phyloP scores from a whole-genome alignment of 2,329 filamentous ascomycete genomes.

The Erysiphe pulchra region DNA sequence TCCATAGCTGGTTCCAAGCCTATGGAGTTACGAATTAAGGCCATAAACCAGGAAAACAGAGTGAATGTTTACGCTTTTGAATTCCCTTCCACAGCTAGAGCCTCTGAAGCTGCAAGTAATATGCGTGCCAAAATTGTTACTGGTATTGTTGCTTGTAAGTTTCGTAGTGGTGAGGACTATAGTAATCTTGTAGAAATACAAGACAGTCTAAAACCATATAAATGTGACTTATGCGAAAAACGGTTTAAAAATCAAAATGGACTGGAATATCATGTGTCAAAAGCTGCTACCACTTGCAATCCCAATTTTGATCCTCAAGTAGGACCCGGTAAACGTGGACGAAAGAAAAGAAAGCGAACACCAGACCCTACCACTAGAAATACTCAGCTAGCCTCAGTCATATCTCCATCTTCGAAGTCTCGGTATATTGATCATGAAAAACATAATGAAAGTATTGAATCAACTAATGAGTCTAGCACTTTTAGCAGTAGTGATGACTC shows the following conservation, averaged over 20 bases:
- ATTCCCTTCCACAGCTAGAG: conserved; percentile 3
- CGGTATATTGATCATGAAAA: neutral
- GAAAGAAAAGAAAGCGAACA: neutral
- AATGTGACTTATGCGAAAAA: conserved; percentile 10
- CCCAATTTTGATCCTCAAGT: conserved; percentile 7
- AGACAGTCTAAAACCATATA: conserved; percentile 8
- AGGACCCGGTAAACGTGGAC: conserved; percentile 1
- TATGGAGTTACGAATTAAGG: conserved; percentile 11
- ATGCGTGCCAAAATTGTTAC: conserved; percentile 11
- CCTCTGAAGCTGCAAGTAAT: conserved; percentile 5
- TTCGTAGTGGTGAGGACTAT: conserved; percentile 4
- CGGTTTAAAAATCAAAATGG: conserved; percentile 13
- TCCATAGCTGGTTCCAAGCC: conserved; percentile 10
- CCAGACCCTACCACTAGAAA: neutral
- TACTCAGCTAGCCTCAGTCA: neutral
- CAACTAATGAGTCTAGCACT: conserved; percentile 1
- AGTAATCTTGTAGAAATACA: conserved; percentile 3
- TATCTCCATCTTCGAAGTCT: neutral
- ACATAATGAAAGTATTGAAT: neutral
- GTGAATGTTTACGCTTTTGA: conserved; percentile 8
- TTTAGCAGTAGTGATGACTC: conserved; percentile 3
- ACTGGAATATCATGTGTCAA: conserved; percentile 12
- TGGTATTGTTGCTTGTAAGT: conserved; percentile 3
- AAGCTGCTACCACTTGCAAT: conserved; percentile 12
- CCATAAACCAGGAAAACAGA: conserved; percentile 1